Evolutionary conservation across 2,329 filamentous ascomycete species (phyloP), one percentile per base, ranked within the genome.

Genomic region (Conoideocrella luteorostrata): DNA sequence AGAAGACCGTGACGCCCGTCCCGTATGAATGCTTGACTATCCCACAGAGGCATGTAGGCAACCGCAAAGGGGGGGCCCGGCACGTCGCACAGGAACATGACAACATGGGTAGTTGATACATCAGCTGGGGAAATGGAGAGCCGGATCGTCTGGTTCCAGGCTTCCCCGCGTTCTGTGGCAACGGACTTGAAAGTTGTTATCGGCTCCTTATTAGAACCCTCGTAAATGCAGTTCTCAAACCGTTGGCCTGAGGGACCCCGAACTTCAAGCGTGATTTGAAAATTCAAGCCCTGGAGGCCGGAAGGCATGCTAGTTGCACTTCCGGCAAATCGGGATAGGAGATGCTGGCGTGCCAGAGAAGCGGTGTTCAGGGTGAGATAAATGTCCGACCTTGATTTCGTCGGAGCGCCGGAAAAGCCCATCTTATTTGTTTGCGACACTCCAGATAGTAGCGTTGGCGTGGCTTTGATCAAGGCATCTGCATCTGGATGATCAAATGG

Each of bases 31-130:
- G 93, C 91, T 46, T 89, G 82, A 20, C 88, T 80, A 41, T 91
- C 86, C 93, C 94, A 98, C 2, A 98, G 72, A 0, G 93, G 93
- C 70, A 98, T 83, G 74, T 94, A 90, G 12, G 87, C 87, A 34
- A 97, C 74, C 3, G 93, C 91, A 61, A 97, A 96, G 1, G 93
- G 89, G 36, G 88, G 84, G 43, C 85, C 84, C 0, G 91, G 89
- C 40, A 86, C 79, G 65, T 97, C 89, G 7, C 89, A 84, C 43
- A 98, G 69, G 52, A 88, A 90, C 77, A 98, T 86, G 26, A 95
- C 86, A 21, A 97, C 70, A 67, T 98, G 93, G 10, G 86, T 83
- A 18, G 80, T 80, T 3, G 83, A 76, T 1, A 98, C 91, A 52
- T 96, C 85, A 40, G 86, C 76, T 0, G 88, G 82, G 1, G 84